Conservation (phyloP, 768 basidiomycete genomes). For the Candolleomyces eurysporus region DNA sequence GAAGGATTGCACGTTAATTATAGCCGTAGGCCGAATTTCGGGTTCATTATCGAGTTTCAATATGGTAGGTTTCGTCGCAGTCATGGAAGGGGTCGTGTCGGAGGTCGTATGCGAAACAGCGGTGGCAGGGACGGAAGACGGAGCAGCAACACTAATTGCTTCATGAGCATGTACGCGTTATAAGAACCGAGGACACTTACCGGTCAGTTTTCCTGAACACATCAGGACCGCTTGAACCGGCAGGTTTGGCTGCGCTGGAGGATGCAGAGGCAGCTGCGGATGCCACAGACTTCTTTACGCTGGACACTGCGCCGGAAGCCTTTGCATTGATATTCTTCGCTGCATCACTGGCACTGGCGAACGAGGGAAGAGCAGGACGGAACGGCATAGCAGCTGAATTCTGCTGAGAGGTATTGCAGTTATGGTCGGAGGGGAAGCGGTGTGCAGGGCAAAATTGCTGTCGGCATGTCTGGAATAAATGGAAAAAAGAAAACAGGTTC, state of each 20-base stretch:
- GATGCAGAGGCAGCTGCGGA: conserved; percentile 18
- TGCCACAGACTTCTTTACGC: conserved; percentile 28
- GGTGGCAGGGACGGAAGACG: conserved; percentile 13
- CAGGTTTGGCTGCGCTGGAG: conserved; percentile 3
- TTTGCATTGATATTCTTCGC: conserved; percentile 37
- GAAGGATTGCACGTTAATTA: conserved; percentile 48
- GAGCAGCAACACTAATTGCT: conserved; percentile 46
- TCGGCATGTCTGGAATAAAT: conserved; percentile 54
- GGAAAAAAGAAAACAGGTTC: not conserved
- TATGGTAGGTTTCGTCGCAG: conserved; percentile 12
- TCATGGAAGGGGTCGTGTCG: conserved; percentile 10
- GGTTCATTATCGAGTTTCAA: conserved; percentile 19
- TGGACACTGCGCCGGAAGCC: conserved; percentile 16
- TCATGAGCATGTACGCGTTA: conserved; percentile 61
- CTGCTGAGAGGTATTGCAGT: conserved; percentile 34
- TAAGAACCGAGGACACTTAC: conserved; percentile 45
- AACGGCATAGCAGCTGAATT: conserved; percentile 12
- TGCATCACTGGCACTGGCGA: conserved; percentile 35
- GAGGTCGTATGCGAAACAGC: conserved; percentile 11
- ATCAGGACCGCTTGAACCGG: not conserved
- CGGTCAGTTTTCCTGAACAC: conserved; percentile 55
- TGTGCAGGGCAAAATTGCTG: conserved; percentile 76
- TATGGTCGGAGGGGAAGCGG: conserved; percentile 75
- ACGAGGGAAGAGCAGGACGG: conserved; percentile 13
- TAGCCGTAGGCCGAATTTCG: conserved; percentile 37